phyloP scores from a whole-genome alignment of 208 protist species.

The Crithidia thermophila region DNA sequence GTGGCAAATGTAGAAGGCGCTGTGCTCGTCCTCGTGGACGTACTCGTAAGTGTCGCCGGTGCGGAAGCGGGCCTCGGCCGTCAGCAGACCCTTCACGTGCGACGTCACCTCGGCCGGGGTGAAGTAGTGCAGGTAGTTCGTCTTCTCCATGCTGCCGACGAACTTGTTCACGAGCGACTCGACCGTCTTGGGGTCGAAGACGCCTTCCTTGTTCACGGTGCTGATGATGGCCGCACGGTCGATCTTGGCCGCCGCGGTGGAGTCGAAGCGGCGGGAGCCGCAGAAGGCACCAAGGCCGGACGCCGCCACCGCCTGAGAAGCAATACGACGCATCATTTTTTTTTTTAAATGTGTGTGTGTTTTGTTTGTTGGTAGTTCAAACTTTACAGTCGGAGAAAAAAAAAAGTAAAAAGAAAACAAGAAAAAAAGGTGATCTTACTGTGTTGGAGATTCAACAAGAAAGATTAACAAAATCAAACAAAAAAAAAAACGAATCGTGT shows the following conservation, averaged over 20 bases:
- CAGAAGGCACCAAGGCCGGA: neutral
- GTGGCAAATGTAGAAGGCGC: conserved; percentile 78
- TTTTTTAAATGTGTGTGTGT: neutral
- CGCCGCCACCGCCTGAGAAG: conserved; percentile 11
- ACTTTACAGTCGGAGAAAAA: conserved; percentile 18
- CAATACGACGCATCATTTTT: conserved; percentile 44
- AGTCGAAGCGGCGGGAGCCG: neutral
- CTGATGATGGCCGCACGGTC: conserved; percentile 37
- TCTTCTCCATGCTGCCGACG: conserved; percentile 41
- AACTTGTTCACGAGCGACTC: conserved; percentile 47
- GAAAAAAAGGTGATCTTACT: too few species aligned
- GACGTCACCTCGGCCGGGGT: conserved; percentile 43
- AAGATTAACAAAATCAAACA: neutral
- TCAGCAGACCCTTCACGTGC: conserved; percentile 70
- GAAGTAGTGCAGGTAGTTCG: conserved; percentile 55
- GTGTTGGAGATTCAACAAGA: neutral
- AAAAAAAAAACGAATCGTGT: conserved; percentile 14
- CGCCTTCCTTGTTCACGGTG: conserved; percentile 32
- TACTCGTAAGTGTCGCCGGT: conserved; percentile 71
- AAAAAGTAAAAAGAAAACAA: conserved; percentile 6
- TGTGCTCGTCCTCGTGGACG: conserved; percentile 49
- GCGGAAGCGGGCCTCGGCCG: conserved; percentile 51
- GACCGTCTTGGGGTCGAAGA: conserved; percentile 55
- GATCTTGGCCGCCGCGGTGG: conserved; percentile 5
- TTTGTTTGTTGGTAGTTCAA: neutral